Percentiles rank a stretch among this genome's conserved stretches.
Evolutionary conservation across 2,329 filamentous ascomycete species (phyloP).

Genomic region (Ophiostoma tasmaniense): DNA sequence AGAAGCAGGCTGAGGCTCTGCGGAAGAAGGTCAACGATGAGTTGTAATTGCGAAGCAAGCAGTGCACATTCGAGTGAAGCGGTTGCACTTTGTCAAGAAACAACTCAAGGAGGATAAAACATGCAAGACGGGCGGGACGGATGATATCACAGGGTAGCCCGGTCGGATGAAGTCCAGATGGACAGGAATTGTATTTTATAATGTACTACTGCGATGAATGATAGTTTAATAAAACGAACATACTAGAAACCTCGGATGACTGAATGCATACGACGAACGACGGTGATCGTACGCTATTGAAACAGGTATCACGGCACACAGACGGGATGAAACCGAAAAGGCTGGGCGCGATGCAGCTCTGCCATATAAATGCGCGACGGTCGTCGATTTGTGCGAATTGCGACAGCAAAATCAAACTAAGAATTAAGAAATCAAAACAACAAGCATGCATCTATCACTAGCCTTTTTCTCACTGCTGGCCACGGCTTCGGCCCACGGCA

Average conservation of each 20-base stretch:
- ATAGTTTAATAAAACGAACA: not conserved
- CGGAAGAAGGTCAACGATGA: slow-evolving; percentile 38
- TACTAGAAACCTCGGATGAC: too few species aligned
- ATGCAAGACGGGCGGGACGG: too few species aligned
- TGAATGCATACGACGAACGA: not conserved
- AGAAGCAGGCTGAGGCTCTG: slow-evolving; percentile 36
- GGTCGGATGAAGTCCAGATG: not conserved
- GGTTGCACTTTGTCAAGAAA: not conserved
- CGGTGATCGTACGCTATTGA: not conserved
- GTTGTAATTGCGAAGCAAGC: slow-evolving; percentile 30
- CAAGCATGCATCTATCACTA: not conserved
- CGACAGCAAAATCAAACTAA: not conserved
- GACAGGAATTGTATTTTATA: not conserved
- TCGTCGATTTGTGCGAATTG: not conserved
- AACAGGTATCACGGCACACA: not conserved
- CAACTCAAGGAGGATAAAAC: too few species aligned
- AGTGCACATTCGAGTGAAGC: not conserved
- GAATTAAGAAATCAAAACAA: not conserved
- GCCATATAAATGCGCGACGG: not conserved
- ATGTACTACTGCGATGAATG: not conserved
- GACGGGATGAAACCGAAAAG: too few species aligned
- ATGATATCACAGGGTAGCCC: not conserved
- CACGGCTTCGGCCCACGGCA: slow-evolving; percentile 35
- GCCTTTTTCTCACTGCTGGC: slow-evolving; percentile 18
- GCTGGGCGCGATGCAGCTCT: too few species aligned